Conservation (phyloP, 1,284 basidiomycete species). For the Porphyrellus sp. region DNA sequence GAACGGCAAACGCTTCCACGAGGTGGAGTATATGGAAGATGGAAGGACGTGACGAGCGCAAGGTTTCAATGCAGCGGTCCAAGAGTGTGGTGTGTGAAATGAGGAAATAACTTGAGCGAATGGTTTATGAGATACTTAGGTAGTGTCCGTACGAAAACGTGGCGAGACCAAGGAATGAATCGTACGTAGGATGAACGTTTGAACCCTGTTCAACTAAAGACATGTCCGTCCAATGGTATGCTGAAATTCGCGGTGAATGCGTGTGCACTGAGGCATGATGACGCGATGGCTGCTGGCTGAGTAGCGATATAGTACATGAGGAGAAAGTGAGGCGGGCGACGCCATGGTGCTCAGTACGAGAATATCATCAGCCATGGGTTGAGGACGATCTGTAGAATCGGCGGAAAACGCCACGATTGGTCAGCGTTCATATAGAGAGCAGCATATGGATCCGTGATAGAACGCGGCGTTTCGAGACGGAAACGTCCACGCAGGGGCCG, state of each 20-base stretch:
- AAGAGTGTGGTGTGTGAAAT: conserved; percentile 8
- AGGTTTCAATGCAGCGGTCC: conserved; percentile 12
- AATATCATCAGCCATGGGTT: conserved; percentile 82
- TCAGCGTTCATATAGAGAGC: conserved; percentile 15
- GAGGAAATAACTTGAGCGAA: not conserved
- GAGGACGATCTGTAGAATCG: conserved; percentile 55
- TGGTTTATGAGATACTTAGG: conserved; percentile 23
- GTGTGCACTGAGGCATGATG: not conserved
- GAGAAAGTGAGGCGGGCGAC: conserved; percentile 9
- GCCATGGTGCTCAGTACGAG: conserved; percentile 48
- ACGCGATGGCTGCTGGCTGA: not conserved
- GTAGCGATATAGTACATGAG: conserved; percentile 7
- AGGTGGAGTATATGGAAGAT: not conserved
- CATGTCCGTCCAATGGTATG: conserved; percentile 8
- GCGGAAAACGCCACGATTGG: conserved; percentile 14
- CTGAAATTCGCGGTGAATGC: not conserved
- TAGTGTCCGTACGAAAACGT: conserved; percentile 2
- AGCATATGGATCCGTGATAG: not conserved
- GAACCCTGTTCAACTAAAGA: conserved; percentile 2
- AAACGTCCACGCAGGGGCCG: not conserved
- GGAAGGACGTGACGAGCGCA: not conserved
- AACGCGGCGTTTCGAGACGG: conserved; percentile 3
- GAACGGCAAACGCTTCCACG: not conserved
- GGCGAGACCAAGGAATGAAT: not conserved
- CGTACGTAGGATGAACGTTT: not conserved